Evolutionary conservation across 2,329 filamentous ascomycete genomes (phyloP), one percentile per base, ranked within the genome.

Genomic region (Beauveria rudraprayagi): DNA sequence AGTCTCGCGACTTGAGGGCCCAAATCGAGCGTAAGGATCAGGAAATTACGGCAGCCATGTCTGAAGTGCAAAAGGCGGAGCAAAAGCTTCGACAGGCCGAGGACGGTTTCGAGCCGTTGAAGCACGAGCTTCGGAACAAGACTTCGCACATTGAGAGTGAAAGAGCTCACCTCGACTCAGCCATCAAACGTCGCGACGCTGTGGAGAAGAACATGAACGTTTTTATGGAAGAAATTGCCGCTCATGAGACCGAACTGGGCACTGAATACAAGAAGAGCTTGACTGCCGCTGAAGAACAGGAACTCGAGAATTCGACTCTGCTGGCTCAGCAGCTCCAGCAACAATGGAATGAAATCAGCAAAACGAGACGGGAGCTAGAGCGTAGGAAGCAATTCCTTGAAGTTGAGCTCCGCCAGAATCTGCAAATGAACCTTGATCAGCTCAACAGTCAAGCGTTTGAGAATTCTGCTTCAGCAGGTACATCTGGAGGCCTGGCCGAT

Each of bases 231-330:
- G 89, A 90, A 66, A 81, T 95, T 61, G 82, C 80, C 53, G 87
- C 89, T 7, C 89, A 92, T 70, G 87, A 96, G 72, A 81, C 86
- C 2, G 95, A 99, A 72, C 75, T 97, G 61, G 81, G 82, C 17
- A 90, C 91, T 1, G 89, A 95, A 26, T 99, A 97, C 78, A 95
- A 96, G 77, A 97, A 96, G 75, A 89, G 89, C 14, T 80, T 99
- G 54, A 89, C 88, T 10, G 77, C 83, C 8, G 84, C 87, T n/a
- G 95, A 99, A 73, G 93, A 97, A 73, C 79, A 81, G 46, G 87
- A 90, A 68, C 80, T 99, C 4, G 88, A 94, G 63, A 80, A 80
- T 40, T 82, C 96, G 10, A 88, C 85, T 62, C 77, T 78, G 5
- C 81, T 81, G 14, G 85, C 91, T 7, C 89, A 92, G 68, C 84